A percentile compares a stretch with the other conserved stretches of the same genome.
phyloP scores from a whole-genome alignment of 1,139 yeast genomes.

The Debaryomyces subglobosus region DNA sequence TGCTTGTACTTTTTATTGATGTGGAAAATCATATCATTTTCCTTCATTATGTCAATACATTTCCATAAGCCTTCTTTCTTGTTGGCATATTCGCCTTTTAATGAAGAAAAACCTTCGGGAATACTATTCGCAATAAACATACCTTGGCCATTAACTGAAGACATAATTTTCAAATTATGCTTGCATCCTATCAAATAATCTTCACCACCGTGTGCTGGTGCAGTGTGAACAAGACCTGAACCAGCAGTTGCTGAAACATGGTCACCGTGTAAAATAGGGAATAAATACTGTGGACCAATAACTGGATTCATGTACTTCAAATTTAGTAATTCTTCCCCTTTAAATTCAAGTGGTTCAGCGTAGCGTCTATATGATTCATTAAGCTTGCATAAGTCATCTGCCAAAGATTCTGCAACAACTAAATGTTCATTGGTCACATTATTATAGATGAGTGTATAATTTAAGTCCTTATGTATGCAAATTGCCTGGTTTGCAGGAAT shows the following conservation, averaged over 20 bases:
- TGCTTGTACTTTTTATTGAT: slow-evolving; percentile 61
- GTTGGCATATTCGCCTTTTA: slow-evolving; percentile 64
- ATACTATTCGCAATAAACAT: slow-evolving; percentile 53
- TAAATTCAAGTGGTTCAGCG: slow-evolving; percentile 20
- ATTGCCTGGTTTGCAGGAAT: slow-evolving; percentile 85
- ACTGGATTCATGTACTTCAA: slow-evolving; percentile 62
- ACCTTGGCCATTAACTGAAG: slow-evolving; percentile 83
- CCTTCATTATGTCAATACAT: slow-evolving; percentile 42
- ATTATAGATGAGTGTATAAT: slow-evolving; percentile 56
- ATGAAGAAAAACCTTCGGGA: slow-evolving; percentile 40
- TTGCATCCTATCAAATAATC: slow-evolving; percentile 76
- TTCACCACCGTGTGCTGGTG: slow-evolving; percentile 97
- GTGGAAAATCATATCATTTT: slow-evolving; percentile 50
- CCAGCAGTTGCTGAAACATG: slow-evolving; percentile 86
- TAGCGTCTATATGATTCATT: slow-evolving; percentile 42
- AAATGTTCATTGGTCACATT: slow-evolving; percentile 38
- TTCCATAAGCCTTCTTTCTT: slow-evolving; percentile 52
- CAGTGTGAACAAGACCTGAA: slow-evolving; percentile 94
- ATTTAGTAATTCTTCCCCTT: slow-evolving; percentile 51
- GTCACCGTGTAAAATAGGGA: slow-evolving; percentile 74
- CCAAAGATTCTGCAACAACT: slow-evolving; percentile 54
- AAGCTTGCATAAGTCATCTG: slow-evolving; percentile 27
- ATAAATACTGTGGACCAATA: slow-evolving; percentile 31
- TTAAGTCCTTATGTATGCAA: slow-evolving; percentile 62
- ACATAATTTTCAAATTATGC: slow-evolving; percentile 59